phyloP scores from a whole-genome alignment of 306 rosid genomes.

The Prunus davidiana region DNA sequence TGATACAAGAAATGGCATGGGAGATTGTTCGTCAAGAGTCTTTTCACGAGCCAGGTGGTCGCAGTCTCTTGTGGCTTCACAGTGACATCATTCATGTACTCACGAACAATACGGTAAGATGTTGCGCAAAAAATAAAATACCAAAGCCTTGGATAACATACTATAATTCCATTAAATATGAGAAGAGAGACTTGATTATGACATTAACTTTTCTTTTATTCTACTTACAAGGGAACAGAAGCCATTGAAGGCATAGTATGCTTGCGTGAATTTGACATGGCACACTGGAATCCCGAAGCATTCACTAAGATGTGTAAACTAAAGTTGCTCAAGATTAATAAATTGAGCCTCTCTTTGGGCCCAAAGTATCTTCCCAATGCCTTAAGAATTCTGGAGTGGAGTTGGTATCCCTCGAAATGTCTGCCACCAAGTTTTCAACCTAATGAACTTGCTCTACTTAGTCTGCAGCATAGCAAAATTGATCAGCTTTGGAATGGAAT shows the following conservation, averaged over 20 bases:
- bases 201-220: background rate
- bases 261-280: background rate
- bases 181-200: background rate
- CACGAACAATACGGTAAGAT: slow-evolving; percentile 8
- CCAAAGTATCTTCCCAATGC: slow-evolving; percentile 4
- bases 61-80: slow-evolving; percentile 19
- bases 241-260: slow-evolving; percentile 7
- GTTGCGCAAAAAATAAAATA: background rate
- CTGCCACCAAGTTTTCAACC: background rate
- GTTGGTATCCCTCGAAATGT: slow-evolving; percentile 1
- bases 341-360: background rate
- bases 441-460: background rate
- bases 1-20: slow-evolving; percentile 32
- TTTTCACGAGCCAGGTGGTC: background rate
- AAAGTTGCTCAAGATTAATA: background rate
- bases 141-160: background rate
- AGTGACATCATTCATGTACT: slow-evolving; percentile 19
- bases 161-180: background rate
- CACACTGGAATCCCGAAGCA: background rate
- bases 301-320: slow-evolving; percentile 23
- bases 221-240: background rate
- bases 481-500: slow-evolving; percentile 7
- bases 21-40: slow-evolving; percentile 24
- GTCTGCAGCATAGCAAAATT: slow-evolving; percentile 12
- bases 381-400: slow-evolving; percentile 9